Base-by-base conservation (phyloP, 2,329 filamentous ascomycete species). In the Xylariaceae sp. region DNA sequence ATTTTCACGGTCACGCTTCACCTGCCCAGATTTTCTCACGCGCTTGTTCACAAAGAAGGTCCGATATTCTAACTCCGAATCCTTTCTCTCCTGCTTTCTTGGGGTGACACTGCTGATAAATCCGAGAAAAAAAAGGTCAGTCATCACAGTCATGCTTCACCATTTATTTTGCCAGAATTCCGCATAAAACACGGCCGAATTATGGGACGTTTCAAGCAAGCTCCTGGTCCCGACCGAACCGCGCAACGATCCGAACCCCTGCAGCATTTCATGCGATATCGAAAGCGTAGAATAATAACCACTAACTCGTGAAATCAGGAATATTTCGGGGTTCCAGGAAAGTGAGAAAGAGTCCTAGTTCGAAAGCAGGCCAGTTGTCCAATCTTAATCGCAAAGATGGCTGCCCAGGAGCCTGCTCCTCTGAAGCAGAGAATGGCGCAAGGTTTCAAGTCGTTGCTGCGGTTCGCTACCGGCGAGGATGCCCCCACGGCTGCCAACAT, bases 371-470 rank as follows among this genome's bases (percentile, higher is more conserved):
- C 35, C 13, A 23, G 10, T 53, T 11, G 8, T 45, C 51, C 13
- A 6, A 44, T 15, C 52, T 52, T 52, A 55, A n/a, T 18, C 39
- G 8, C 1, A 6, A 23, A 17, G 45, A 23, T 44, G 23, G 56
- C 62, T 18, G 18, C 44, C 4, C 57, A 60, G 42, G 49, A 44
- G 49, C 57, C 63, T 58, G 64, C 64, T n/a, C 68, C 66, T 15
- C 56, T 67, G 11, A 67, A 68, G 39, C 65, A 66, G 51, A 66
- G 66, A 53, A 65, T 80, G 77, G 74, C 78, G 4, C 67, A 75
- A 13, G 75, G 77, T 5, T 67, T 80, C 62, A 74, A 74, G 55
- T 75, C 74, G 15, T 66, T 80, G 23, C 66, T 79, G 68, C 72
- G 71, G 64, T 69, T 74, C n/a, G 68, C 70, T 56, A 64, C 56